These are phyloP conservation scores for Rhynchosporium graminicola DNA, from an alignment of 2,329 filamentous ascomycete species.

Conservation along the genomic window DNA sequence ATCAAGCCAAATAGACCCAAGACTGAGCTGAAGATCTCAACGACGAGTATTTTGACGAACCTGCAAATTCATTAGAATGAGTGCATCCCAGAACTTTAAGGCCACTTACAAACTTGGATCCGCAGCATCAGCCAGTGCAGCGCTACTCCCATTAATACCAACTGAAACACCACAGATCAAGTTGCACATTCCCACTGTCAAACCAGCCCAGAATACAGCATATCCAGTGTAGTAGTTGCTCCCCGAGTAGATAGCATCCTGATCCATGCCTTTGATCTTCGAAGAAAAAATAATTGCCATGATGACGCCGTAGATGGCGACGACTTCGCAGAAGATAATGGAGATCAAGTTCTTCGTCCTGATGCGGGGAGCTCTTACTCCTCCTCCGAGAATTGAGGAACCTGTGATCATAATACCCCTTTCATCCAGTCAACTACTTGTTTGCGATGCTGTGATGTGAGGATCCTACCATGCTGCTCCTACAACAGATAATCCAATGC, in stretches of 20 bases:
- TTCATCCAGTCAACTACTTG: conserved; percentile 20
- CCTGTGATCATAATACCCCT: conserved; percentile 99
- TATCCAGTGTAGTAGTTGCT: conserved; percentile 93
- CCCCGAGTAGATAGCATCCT: conserved; percentile 67
- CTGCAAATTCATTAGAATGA: conserved; percentile 48
- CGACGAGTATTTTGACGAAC: conserved; percentile 98
- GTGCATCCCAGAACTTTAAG: background rate
- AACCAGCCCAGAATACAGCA: conserved; percentile 91
- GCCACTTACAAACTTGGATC: conserved; percentile 78
- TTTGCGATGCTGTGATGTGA: background rate
- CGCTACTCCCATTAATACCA: conserved; percentile 96
- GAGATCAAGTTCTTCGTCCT: conserved; percentile 99
- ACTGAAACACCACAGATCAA: conserved; percentile 94
- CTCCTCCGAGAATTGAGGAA: conserved; percentile 93
- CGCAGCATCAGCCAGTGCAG: conserved; percentile 92
- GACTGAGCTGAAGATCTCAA: conserved; percentile 99
- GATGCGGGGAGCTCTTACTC: conserved; percentile 95
- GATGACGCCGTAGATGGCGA: conserved; percentile 99
- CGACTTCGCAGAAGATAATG: conserved; percentile 99
- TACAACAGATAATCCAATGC: conserved; percentile 93
- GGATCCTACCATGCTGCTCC: conserved; percentile 85
- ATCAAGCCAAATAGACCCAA: conserved; percentile 96
- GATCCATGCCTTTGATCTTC: conserved; percentile 70
- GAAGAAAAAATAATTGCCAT: conserved; percentile 98
- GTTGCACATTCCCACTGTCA: conserved; percentile 96